Conservation (phyloP, 1,139 yeast genomes). For the Hansenula sp. region DNA sequence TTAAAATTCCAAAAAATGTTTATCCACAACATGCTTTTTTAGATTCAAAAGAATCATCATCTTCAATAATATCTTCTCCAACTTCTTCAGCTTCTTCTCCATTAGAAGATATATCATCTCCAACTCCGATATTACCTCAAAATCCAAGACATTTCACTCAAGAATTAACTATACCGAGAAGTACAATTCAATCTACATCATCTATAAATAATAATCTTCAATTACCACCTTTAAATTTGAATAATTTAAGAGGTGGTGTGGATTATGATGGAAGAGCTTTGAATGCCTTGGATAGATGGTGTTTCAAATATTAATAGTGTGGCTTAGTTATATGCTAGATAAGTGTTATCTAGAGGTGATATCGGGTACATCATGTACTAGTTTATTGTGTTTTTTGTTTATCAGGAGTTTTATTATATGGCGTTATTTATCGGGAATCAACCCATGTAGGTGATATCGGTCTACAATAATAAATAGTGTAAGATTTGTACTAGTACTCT, state of each 20-base stretch:
- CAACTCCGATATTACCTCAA: no score
- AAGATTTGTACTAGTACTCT: no score
- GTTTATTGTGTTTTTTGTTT: no score
- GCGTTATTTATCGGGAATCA: no score
- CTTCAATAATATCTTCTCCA: neutral
- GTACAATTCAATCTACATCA: neutral
- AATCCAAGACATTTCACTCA: no score
- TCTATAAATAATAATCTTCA: neutral
- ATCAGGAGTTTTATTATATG: no score
- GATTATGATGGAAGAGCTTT: slow-evolving; percentile 14
- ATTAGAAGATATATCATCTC: neutral
- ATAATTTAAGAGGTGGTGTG: neutral
- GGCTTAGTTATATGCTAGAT: neutral
- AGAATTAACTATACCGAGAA: neutral
- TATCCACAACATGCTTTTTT: slow-evolving; percentile 33
- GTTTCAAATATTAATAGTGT: slow-evolving; percentile 9
- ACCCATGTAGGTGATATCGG: no score
- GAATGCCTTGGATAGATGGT: slow-evolving; percentile 14
- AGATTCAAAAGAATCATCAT: neutral
- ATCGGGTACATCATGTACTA: no score
- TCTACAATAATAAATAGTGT: no score
- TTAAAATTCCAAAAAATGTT: slow-evolving; percentile 31
- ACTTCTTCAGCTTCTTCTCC: neutral
- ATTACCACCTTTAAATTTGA: neutral
- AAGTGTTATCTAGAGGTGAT: no score